Evolutionary conservation across 805 yeast species (phyloP), one percentile per base, ranked within the genome.

Genomic region (Tetrapisispora taiwanensis): DNA sequence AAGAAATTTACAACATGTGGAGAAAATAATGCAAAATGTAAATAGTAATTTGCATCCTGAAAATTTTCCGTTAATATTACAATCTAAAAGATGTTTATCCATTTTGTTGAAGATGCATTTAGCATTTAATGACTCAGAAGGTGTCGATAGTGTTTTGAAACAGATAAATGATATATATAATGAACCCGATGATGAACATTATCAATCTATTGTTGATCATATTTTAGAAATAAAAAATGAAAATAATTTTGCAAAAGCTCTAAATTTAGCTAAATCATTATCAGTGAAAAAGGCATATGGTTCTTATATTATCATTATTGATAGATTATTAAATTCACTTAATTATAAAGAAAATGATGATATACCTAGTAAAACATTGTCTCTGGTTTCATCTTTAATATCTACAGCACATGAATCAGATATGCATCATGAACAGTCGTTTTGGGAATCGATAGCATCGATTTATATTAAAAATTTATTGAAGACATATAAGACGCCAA

Each of bases 371-470:
- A 45, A 49, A n/a, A 19, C 44, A n/a, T 22, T 45, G 13, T 39
- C 49, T 7, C 22, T 56, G 9, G 47, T 55, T 4, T 43, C 54
- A 18, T 52, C 54, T 33, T 30, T 60, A 13, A 39, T 60, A 13
- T 26, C 12, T 2, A 51, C 46, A 30, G 61, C 60, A 3, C 53
- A 59, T 38, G 40, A 30, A 7, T 39, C 36, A 9, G 65, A 60
- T 42, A 56, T 56, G 1, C 24, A 35, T 1, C 60, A 57, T 40
- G 32, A 31, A 26, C 42, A 44, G 30, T 43, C 53, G 3, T 34
- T 60, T 4, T 60, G 65, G 65, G 42, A 44, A 4, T 48, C 52
- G 6, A 28, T 58, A 7, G 51, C 62, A 13, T 47, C 63, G 1
- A 27, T 59, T 5, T 60, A 50, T 42, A 48, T 57, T 27, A 59